Percentiles rank a stretch among this genome's conserved stretches.
phyloP scores from a whole-genome alignment of 1,284 basidiomycete species.

The Pseudozyma thailandica region DNA sequence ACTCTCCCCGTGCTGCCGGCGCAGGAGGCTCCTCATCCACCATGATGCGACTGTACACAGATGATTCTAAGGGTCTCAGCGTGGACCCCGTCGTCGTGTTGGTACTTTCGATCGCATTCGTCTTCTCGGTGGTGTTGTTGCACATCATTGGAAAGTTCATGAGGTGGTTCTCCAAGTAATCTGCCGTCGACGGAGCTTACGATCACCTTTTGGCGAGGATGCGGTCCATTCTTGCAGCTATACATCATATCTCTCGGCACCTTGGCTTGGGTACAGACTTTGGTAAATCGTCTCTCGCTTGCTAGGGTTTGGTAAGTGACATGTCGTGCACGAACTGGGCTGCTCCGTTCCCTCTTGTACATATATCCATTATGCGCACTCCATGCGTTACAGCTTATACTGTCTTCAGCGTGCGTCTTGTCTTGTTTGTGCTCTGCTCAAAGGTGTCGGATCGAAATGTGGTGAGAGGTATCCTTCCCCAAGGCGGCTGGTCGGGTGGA shows the following conservation, averaged over 20 bases:
- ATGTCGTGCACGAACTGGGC: background rate
- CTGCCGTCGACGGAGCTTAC: background rate
- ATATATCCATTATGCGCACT: background rate
- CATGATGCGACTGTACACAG: slow-evolving; percentile 97
- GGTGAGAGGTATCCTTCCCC: too few relatives aligned
- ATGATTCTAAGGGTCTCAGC: slow-evolving; percentile 91
- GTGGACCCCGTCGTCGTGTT: slow-evolving; percentile 99
- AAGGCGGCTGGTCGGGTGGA: too few relatives aligned
- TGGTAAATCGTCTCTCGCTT: too few relatives aligned
- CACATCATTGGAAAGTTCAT: slow-evolving; percentile 97
- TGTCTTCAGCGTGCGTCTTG: background rate
- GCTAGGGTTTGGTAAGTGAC: too few relatives aligned
- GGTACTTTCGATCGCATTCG: slow-evolving; percentile 95
- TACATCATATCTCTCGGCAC: background rate
- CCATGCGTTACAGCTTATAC: background rate
- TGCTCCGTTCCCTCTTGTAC: background rate
- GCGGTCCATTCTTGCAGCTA: background rate
- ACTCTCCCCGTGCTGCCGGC: slow-evolving; percentile 89
- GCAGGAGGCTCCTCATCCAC: slow-evolving; percentile 96
- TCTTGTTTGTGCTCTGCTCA: background rate
- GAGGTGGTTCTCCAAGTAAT: slow-evolving; percentile 83
- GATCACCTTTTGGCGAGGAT: background rate
- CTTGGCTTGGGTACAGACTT: too few relatives aligned
- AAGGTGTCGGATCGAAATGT: too few relatives aligned
- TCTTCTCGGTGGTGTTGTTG: slow-evolving; percentile 97